phyloP scores from a whole-genome alignment of 805 yeast species.

The Zygosaccharomyces gambellarensis region DNA sequence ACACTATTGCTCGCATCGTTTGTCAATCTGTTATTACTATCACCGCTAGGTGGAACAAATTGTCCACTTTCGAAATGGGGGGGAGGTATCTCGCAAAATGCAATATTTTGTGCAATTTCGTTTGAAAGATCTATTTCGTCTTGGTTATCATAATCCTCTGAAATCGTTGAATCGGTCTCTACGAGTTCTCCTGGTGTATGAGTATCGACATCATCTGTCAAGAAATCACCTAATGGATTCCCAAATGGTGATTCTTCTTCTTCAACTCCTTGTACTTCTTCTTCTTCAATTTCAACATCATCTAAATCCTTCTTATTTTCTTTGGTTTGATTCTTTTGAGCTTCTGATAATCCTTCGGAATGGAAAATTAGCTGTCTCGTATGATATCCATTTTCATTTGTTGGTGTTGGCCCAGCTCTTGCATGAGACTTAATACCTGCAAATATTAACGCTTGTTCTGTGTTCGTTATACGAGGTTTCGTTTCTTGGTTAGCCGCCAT shows the following conservation, averaged over 20 bases:
- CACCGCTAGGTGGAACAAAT: background rate
- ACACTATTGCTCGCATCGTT: conserved; percentile 1
- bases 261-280: background rate
- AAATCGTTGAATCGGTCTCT: conserved; percentile 15
- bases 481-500: background rate
- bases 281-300: background rate
- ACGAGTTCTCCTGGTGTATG: conserved; percentile 9
- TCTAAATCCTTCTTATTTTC: background rate
- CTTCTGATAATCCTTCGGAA: conserved; percentile 7
- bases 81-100: conserved; percentile 17
- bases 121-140: conserved; percentile 15
- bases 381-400: conserved; percentile 4
- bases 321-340: conserved; percentile 2
- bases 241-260: conserved; percentile 4
- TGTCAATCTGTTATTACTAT: background rate
- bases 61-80: conserved; percentile 12
- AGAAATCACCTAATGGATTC: conserved; percentile 7
- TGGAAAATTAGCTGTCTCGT: conserved; percentile 17
- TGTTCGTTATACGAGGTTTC: conserved; percentile 10
- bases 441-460: conserved; percentile 27
- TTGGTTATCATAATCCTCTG: conserved; percentile 7
- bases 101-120: conserved; percentile 18
- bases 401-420: background rate
- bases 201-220: conserved; percentile 9
- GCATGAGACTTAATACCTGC: conserved; percentile 19